Evolutionary conservation across 2,329 filamentous ascomycete species (phyloP), one percentile per base, ranked within the genome.

Genomic region (Rhynchosporium secalis): DNA sequence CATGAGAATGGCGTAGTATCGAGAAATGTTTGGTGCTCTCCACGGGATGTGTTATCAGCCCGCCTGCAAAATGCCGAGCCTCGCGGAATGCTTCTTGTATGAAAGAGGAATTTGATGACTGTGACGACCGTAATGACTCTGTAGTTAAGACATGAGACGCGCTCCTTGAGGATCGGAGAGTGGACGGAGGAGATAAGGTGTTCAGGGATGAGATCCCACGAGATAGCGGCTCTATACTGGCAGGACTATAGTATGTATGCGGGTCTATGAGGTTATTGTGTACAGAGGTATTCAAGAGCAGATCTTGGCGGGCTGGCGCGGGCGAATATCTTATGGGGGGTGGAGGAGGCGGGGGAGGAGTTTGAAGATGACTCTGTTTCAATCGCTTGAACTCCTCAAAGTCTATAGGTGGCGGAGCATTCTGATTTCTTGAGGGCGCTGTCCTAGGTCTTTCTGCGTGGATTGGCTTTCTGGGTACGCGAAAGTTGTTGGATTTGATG

Each of bases 11-110:
- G 0, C 87, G 84, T 29, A 90, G 79, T 61, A 91, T 84, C 51
- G 82, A 87, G 72, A 82, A 85, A 74, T 90, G 85, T 62, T 83
- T 86, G 2, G 81, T 89, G 0, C 85, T 87, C 70, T 88, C 86
- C 26, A 79, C 81, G 0, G 88, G 86, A 61, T 85, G 86, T 15
- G 79, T 79, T 58, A 90, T 78, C 28, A 91, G 78, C 0, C 87
- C 87, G 2, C 85, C 84, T 1, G 87, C 85, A 64, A 89, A 85
- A 72, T 89, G 84, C 41, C 84, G 80, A 0, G 85, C 86, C 69
- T 89, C 86, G 8, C 58, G 62, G 7, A 79, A 71, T 10, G 68
- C 71, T 28, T 67, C 66, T 49, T 69, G 65, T 9, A 72, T 28
- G 45, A 52, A 61, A 10, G 65, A 66, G 15, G 63, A 56, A 6